Conservation (phyloP, 306 rosid genomes). For the Lathyrus oleraceus region DNA sequence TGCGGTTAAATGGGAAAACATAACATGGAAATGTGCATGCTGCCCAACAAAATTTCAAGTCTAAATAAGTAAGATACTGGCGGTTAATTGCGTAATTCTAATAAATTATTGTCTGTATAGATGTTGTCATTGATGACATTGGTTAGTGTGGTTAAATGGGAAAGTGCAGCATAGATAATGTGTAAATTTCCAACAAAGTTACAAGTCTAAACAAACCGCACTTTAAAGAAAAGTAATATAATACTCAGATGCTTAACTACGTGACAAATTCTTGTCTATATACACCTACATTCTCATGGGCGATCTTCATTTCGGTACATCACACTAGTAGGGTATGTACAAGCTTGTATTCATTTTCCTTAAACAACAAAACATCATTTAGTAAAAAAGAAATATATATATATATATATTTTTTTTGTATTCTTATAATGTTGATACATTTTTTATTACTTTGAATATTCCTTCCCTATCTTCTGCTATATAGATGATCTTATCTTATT, state of each 20-base stretch:
- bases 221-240: not conserved
- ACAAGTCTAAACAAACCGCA: not conserved
- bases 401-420: too few species aligned
- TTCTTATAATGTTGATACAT: too few species aligned
- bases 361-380: not conserved
- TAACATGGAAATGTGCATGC: conserved; percentile 8
- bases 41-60: not conserved
- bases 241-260: not conserved
- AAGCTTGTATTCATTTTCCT: not conserved
- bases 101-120: not conserved
- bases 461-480: not conserved
- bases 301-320: not conserved
- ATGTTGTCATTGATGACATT: not conserved
- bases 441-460: too few species aligned
- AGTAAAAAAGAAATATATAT: too few species aligned
- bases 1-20: conserved; percentile 1
- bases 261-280: not conserved
- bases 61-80: not conserved
- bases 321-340: not conserved
- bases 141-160: not conserved
- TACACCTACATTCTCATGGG: not conserved
- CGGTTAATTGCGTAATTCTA: not conserved
- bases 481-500: not conserved
- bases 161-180: not conserved
- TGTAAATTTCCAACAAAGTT: not conserved